Conservation (phyloP, 1,139 yeast genomes). For the Nakaseomyces delphensis region DNA sequence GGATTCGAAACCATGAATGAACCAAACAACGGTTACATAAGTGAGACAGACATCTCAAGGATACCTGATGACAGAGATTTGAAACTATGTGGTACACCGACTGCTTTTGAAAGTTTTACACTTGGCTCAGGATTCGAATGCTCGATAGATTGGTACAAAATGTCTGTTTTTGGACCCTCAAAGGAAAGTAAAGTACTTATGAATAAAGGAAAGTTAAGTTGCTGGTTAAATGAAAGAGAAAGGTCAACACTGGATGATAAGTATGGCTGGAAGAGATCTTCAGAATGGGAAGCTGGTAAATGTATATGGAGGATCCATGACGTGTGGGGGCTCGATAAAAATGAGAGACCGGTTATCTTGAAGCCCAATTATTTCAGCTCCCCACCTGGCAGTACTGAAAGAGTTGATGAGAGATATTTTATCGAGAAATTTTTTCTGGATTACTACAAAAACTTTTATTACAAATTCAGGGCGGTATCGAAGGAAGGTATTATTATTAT, state of each 20-base stretch:
- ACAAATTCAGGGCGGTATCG: constrained; percentile 41
- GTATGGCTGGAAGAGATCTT: constrained; percentile 61
- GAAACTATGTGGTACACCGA: constrained; percentile 60
- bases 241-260: constrained; percentile 43
- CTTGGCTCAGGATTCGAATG: constrained; percentile 68
- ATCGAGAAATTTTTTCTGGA: constrained; percentile 54
- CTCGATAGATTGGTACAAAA: constrained; percentile 56
- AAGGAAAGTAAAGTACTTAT: constrained; percentile 47
- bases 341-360: constrained; percentile 33
- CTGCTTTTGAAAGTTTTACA: constrained; percentile 48
- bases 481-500: constrained; percentile 49
- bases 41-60: constrained; percentile 40
- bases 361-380: constrained; percentile 42
- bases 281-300: constrained; percentile 58
- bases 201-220: constrained; percentile 58
- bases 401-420: constrained; percentile 49
- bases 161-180: constrained; percentile 66
- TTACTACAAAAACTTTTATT: constrained; percentile 45
- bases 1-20: constrained; percentile 89
- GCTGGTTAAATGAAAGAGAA: constrained; percentile 48
- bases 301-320: constrained; percentile 77
- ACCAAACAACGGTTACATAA: constrained; percentile 64
- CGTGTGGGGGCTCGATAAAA: constrained; percentile 50
- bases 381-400: constrained; percentile 5
- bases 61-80: constrained; percentile 50